Evolutionary conservation across 108 stramenopile genomes (phyloP).

Genomic region (Skeletonema grethae): DNA sequence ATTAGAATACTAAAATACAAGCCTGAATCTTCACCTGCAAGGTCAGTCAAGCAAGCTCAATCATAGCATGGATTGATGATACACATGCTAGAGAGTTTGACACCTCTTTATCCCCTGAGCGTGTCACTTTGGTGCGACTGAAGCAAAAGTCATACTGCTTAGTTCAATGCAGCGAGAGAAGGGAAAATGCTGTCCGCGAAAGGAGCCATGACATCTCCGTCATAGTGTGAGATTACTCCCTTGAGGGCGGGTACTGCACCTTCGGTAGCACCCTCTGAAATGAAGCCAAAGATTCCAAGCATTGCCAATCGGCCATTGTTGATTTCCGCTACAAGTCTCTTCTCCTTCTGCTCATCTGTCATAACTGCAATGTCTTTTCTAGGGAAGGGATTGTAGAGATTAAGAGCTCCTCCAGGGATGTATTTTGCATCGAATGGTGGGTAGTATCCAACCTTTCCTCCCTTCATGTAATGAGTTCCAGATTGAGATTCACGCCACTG

Average conservation of each 20-base stretch:
- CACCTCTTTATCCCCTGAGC: no score
- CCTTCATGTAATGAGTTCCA: conserved; percentile 62
- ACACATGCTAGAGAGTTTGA: no score
- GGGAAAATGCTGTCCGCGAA: conserved; percentile 31
- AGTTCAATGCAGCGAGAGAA: background rate
- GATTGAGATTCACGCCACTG: conserved; percentile 46
- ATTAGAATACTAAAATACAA: background rate
- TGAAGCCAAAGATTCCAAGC: conserved; percentile 53
- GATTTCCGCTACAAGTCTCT: conserved; percentile 49
- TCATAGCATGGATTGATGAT: no score
- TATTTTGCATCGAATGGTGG: conserved; percentile 45
- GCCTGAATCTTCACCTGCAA: background rate
- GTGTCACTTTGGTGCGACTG: no score
- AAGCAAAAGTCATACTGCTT: background rate
- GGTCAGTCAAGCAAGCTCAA: background rate
- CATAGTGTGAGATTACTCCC: conserved; percentile 38
- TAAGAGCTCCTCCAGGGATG: conserved; percentile 54
- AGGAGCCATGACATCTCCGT: conserved; percentile 51
- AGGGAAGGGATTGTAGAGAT: conserved; percentile 58
- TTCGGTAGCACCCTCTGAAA: conserved; percentile 34
- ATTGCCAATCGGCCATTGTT: conserved; percentile 64
- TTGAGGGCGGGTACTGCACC: conserved; percentile 43
- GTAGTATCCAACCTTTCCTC: conserved; percentile 59
- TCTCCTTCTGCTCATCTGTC: conserved; percentile 36
- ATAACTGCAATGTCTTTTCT: conserved; percentile 23